Evolutionary conservation across 2,329 filamentous ascomycete species (phyloP).

Genomic region (Coniochaeta hoffmannii): DNA sequence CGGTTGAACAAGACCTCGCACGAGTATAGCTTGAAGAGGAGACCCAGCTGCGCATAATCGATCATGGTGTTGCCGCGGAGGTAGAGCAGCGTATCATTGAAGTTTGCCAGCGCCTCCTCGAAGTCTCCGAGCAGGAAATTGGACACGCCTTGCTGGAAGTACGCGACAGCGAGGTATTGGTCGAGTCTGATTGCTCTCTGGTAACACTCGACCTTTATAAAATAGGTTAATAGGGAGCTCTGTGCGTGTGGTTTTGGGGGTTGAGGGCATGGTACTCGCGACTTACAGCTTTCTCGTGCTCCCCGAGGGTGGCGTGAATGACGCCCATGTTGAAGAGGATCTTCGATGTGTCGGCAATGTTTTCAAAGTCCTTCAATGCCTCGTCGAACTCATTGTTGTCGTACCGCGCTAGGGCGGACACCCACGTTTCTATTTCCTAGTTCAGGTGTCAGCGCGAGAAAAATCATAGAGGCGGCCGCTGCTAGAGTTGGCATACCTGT

Average conservation of each 20-base stretch:
- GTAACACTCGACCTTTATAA: slow-evolving; percentile 80
- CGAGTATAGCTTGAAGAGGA: slow-evolving; percentile 94
- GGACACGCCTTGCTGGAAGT: slow-evolving; percentile 97
- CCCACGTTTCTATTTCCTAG: slow-evolving; percentile 99
- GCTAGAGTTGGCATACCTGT: slow-evolving; percentile 21
- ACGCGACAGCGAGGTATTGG: slow-evolving; percentile 92
- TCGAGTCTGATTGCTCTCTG: slow-evolving; percentile 86
- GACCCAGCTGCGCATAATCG: slow-evolving; percentile 91
- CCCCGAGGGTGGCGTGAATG: slow-evolving; percentile 91
- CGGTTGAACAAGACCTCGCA: slow-evolving; percentile 98
- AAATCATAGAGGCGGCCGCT: not conserved
- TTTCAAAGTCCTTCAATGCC: slow-evolving; percentile 73
- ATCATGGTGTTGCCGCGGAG: slow-evolving; percentile 94
- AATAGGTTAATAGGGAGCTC: too few relatives aligned
- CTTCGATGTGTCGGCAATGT: slow-evolving; percentile 91
- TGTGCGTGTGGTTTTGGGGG: slow-evolving; percentile 9
- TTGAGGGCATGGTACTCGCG: not conserved
- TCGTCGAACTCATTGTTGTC: slow-evolving; percentile 98
- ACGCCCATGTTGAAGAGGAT: slow-evolving; percentile 98
- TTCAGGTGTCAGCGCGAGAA: slow-evolving; percentile 4
- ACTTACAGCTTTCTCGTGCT: slow-evolving; percentile 90
- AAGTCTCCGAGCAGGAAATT: slow-evolving; percentile 97
- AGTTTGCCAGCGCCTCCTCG: slow-evolving; percentile 93
- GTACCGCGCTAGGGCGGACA: slow-evolving; percentile 81
- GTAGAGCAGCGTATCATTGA: slow-evolving; percentile 95